Percentiles rank a stretch among this genome's conserved stretches.
These are phyloP conservation scores for Cyclocybe cylindracea DNA, from an alignment of 768 basidiomycete genomes.

Conservation along the genomic window DNA sequence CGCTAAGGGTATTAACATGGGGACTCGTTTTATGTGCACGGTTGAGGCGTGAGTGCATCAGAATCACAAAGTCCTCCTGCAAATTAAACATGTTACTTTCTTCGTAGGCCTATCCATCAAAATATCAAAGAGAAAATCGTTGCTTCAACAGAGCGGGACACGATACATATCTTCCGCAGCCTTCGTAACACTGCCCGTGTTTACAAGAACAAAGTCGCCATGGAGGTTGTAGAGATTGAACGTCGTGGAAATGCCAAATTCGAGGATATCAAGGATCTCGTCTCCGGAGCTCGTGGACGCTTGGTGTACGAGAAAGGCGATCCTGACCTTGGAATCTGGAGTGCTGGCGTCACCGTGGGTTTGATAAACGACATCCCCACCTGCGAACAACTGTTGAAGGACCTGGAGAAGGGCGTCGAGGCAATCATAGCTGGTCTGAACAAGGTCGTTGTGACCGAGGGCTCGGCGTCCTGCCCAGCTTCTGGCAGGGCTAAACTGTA, in stretches of 20 bases:
- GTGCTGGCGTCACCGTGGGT: constrained; percentile 62
- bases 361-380: constrained; percentile 85
- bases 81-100: not conserved
- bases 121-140: constrained; percentile 92
- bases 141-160: constrained; percentile 78
- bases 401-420: constrained; percentile 77
- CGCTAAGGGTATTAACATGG: constrained; percentile 85
- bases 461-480: constrained; percentile 6
- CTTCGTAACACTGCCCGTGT: constrained; percentile 83
- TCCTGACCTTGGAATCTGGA: constrained; percentile 87
- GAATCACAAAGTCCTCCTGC: not conserved
- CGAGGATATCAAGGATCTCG: constrained; percentile 77
- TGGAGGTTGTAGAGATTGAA: constrained; percentile 86
- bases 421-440: constrained; percentile 56
- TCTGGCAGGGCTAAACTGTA: constrained; percentile 40
- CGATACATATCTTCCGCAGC: constrained; percentile 89
- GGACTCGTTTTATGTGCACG: constrained; percentile 91
- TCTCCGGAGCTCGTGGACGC: constrained; percentile 69
- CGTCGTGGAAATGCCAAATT: constrained; percentile 84
- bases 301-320: constrained; percentile 85
- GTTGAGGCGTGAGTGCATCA: constrained; percentile 60
- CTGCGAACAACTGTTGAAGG: constrained; percentile 66
- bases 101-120: constrained; percentile 74
- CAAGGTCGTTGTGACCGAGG: constrained; percentile 21
- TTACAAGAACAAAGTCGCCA: constrained; percentile 80